Conservation (phyloP, 2,329 filamentous ascomycete genomes). For the Capronia epimyces region DNA sequence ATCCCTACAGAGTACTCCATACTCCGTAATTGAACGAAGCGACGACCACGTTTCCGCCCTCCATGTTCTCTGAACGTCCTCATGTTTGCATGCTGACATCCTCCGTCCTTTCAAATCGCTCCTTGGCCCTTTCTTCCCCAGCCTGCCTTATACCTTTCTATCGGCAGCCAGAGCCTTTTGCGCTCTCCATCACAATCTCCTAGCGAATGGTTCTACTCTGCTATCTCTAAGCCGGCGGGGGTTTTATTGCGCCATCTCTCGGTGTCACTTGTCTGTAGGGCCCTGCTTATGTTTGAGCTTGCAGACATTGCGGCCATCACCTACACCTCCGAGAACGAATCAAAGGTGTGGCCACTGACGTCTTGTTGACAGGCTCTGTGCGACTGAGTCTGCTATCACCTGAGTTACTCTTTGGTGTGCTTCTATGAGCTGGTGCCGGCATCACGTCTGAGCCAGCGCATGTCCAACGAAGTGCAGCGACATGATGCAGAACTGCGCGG, state of each 20-base stretch:
- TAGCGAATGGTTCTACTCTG: background rate
- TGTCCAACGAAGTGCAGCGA: conserved; percentile 2
- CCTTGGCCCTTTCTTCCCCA: too few species aligned
- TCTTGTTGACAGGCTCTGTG: conserved; percentile 5
- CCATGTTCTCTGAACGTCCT: background rate
- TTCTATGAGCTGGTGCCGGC: background rate
- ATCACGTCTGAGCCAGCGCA: background rate
- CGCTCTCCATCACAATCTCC: background rate
- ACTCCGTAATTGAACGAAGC: conserved; percentile 3
- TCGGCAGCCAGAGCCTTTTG: background rate
- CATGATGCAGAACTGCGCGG: conserved; percentile 9
- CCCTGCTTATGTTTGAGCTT: background rate
- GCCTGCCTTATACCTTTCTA: too few species aligned
- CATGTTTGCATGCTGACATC: background rate
- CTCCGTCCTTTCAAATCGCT: conserved; percentile 2
- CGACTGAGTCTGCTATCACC: background rate
- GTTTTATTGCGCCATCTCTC: conserved; percentile 1
- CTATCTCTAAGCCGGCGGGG: background rate
- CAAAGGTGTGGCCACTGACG: background rate
- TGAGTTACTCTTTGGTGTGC: background rate
- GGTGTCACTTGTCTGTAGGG: background rate
- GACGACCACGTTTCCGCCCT: conserved; percentile 1
- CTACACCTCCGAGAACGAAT: background rate
- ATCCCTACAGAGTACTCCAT: too few species aligned
- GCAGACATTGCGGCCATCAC: background rate